phyloP scores from a whole-genome alignment of 805 yeast genomes.

The Kockiozyma suomiensis region DNA sequence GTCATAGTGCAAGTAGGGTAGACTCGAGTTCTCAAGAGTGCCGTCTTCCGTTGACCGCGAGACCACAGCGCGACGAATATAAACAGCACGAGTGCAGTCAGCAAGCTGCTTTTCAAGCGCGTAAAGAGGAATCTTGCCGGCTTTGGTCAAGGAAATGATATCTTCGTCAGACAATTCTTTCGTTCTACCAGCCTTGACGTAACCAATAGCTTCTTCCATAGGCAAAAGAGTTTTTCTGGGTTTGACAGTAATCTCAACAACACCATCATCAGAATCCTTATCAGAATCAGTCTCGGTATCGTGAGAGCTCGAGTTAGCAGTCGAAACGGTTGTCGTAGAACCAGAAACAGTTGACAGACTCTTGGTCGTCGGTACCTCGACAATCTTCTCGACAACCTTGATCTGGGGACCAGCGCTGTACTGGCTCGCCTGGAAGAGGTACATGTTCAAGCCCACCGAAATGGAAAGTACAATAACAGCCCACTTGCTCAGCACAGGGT shows the following conservation, averaged over 20 bases:
- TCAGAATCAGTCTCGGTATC: slow-evolving; percentile 41
- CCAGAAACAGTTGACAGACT: slow-evolving; percentile 31
- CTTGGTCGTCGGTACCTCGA: slow-evolving; percentile 40
- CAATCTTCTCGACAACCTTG: slow-evolving; percentile 41
- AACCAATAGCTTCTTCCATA: slow-evolving; percentile 62
- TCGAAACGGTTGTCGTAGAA: slow-evolving; percentile 26
- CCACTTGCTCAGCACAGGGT: slow-evolving; percentile 76
- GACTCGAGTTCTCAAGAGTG: slow-evolving; percentile 64
- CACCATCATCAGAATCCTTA: slow-evolving; percentile 42
- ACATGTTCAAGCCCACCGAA: slow-evolving; percentile 79
- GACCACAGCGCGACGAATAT: slow-evolving; percentile 89
- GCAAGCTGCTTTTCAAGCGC: slow-evolving; percentile 91
- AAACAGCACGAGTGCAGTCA: slow-evolving; percentile 90
- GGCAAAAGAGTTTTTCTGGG: slow-evolving; percentile 36
- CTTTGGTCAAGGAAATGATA: slow-evolving; percentile 66
- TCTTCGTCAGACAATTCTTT: slow-evolving; percentile 70
- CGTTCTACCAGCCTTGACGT: slow-evolving; percentile 72
- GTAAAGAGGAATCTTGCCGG: slow-evolving; percentile 84
- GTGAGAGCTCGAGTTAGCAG: slow-evolving; percentile 18
- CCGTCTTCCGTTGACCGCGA: slow-evolving; percentile 82
- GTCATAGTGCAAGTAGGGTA: slow-evolving; percentile 84
- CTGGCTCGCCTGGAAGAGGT: slow-evolving; percentile 79
- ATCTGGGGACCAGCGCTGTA: slow-evolving; percentile 34
- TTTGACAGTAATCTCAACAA: slow-evolving; percentile 34
- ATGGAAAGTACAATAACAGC: slow-evolving; percentile 70